Evolutionary conservation across 2,329 filamentous ascomycete species (phyloP).

Genomic region (Colletotrichum chlorophyti): DNA sequence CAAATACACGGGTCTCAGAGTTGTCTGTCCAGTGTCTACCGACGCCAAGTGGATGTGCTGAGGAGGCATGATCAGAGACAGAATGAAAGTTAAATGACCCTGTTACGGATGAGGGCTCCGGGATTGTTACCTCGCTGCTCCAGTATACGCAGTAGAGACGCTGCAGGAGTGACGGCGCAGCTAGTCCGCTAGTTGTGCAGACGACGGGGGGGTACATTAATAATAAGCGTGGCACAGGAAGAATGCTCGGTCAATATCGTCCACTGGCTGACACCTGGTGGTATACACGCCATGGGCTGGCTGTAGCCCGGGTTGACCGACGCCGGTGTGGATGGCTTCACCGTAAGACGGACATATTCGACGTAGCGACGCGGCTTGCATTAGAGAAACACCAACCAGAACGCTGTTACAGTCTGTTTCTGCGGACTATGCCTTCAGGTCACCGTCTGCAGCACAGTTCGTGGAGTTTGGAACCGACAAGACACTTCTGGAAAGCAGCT

Average conservation of each 20-base stretch:
- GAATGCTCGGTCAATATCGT: neutral
- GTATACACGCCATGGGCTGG: constrained; percentile 1
- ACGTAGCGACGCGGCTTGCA: neutral
- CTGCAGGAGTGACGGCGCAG: too few relatives aligned
- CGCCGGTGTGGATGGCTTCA: constrained; percentile 6
- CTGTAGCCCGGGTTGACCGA: neutral
- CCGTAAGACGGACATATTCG: constrained; percentile 18
- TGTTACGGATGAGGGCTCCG: too few relatives aligned
- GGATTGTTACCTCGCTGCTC: too few relatives aligned
- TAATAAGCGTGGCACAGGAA: constrained; percentile 10
- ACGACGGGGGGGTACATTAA: constrained; percentile 4
- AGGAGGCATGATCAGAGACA: too few relatives aligned
- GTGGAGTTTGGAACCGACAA: neutral
- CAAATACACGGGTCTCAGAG: neutral
- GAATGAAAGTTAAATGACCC: too few relatives aligned
- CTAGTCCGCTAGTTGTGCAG: too few relatives aligned
- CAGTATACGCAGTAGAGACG: too few relatives aligned
- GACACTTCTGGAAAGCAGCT: constrained; percentile 16
- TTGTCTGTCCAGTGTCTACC: neutral
- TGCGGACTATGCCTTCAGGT: too few relatives aligned
- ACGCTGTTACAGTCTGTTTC: too few relatives aligned
- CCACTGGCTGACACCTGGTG: neutral
- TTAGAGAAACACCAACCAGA: constrained; percentile 1
- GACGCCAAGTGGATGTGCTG: neutral
- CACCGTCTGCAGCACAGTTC: too few relatives aligned